These are phyloP conservation scores for Aspergillus nanangensis DNA, from an alignment of 495 filamentous ascomycete species.

Conservation along the genomic window DNA sequence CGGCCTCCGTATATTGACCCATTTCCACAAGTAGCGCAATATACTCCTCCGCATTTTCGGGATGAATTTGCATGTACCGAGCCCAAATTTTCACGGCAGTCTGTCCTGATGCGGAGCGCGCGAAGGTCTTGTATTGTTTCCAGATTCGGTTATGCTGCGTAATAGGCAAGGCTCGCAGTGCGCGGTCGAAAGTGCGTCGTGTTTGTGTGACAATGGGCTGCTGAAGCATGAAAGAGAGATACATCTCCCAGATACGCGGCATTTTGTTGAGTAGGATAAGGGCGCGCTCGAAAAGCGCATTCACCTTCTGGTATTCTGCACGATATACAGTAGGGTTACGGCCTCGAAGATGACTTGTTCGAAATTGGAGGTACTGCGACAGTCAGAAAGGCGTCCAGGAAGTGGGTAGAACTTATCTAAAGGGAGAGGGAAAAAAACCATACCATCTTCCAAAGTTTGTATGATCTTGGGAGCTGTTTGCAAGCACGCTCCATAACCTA, in stretches of 20 bases:
- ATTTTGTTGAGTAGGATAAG: conserved; percentile 97
- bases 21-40: conserved; percentile 82
- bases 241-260: conserved; percentile 98
- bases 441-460: conserved; percentile 99
- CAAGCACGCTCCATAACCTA: conserved; percentile 83
- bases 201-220: conserved; percentile 92
- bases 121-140: conserved; percentile 87
- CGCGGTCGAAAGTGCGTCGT: conserved; percentile 87
- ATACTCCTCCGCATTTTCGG: conserved; percentile 93
- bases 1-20: conserved; percentile 85
- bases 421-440: conserved; percentile 12
- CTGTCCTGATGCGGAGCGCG: conserved; percentile 84
- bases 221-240: conserved; percentile 82
- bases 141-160: conserved; percentile 98
- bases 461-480: conserved; percentile 82
- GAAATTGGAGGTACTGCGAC: conserved; percentile 76
- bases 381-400: conserved; percentile 10
- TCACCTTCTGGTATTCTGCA: conserved; percentile 86
- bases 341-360: conserved; percentile 74
- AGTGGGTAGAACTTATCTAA: neutral
- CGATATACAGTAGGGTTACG: conserved; percentile 80
- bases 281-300: conserved; percentile 90
- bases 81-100: conserved; percentile 93
- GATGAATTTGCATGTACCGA: conserved; percentile 96
- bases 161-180: conserved; percentile 88